A percentile compares a stretch with the other conserved stretches of the same genome.
phyloP scores from a whole-genome alignment of 2,329 filamentous ascomycete genomes.

The Talaromyces sp. region DNA sequence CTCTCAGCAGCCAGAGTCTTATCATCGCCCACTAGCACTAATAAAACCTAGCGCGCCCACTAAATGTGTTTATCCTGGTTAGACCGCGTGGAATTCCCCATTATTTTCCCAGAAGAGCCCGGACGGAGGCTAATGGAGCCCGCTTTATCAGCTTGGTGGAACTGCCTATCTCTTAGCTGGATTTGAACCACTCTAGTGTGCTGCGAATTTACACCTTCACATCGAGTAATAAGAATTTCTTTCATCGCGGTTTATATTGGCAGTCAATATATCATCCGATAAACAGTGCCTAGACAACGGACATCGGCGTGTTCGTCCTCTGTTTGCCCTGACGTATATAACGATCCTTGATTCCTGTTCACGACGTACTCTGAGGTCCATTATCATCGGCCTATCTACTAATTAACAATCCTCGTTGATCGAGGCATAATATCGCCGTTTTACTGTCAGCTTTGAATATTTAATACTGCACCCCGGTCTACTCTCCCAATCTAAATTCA shows the following conservation, averaged over 20 bases:
- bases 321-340: neutral
- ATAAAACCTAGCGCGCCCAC: neutral
- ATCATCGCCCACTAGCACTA: conserved; percentile 2
- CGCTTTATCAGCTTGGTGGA: conserved; percentile 8
- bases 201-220: conserved; percentile 7
- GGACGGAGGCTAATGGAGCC: neutral
- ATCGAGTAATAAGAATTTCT: conserved; percentile 12
- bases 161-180: neutral
- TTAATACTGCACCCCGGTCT: neutral
- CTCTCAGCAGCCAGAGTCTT: conserved; percentile 12
- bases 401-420: conserved; percentile 1
- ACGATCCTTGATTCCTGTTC: neutral
- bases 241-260: neutral
- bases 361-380: neutral
- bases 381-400: neutral
- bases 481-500: neutral
- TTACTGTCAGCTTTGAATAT: neutral
- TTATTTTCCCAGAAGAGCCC: neutral
- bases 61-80: neutral
- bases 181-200: neutral
- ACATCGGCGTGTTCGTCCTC: neutral
- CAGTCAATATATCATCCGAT: neutral
- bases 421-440: neutral
- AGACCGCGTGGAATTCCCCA: neutral
- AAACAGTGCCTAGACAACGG: neutral